phyloP scores from a whole-genome alignment of 2,329 filamentous ascomycete species.

The Colletotrichum nymphaeae region DNA sequence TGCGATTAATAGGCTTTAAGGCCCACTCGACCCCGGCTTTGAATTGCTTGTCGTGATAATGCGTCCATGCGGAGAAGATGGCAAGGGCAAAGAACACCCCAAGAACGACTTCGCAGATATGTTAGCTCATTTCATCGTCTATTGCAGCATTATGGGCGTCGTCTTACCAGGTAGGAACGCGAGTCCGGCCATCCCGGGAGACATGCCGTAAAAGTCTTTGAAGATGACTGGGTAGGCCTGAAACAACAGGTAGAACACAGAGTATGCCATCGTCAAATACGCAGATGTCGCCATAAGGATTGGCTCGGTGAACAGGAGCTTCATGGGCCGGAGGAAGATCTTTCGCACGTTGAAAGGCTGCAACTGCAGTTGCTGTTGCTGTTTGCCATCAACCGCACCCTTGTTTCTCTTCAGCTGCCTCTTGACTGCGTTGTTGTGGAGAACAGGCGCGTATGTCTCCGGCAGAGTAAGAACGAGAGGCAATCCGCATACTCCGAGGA shows the following conservation, averaged over 20 bases:
- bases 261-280: slow-evolving; percentile 63
- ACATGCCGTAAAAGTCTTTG: slow-evolving; percentile 55
- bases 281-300: slow-evolving; percentile 60
- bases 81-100: slow-evolving; percentile 13
- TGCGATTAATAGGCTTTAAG: slow-evolving; percentile 45
- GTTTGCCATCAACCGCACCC: slow-evolving; percentile 47
- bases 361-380: slow-evolving; percentile 46
- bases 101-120: slow-evolving; percentile 38
- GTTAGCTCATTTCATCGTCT: not conserved
- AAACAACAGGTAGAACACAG: slow-evolving; percentile 64
- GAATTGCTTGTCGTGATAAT: slow-evolving; percentile 42
- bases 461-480: slow-evolving; percentile 51
- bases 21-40: slow-evolving; percentile 45
- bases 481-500: slow-evolving; percentile 43
- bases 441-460: slow-evolving; percentile 61
- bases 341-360: slow-evolving; percentile 52
- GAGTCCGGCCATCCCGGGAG: slow-evolving; percentile 57
- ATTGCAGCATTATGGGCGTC: slow-evolving; percentile 43
- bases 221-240: slow-evolving; percentile 63
- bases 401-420: slow-evolving; percentile 62
- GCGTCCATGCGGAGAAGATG: slow-evolving; percentile 41
- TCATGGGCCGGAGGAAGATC: slow-evolving; percentile 61
- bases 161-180: slow-evolving; percentile 61
- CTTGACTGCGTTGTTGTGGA: slow-evolving; percentile 60
- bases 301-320: slow-evolving; percentile 59